These are phyloP conservation scores for Vigna nakashimae DNA, from an alignment of 306 rosid species.

Conservation along the genomic window DNA sequence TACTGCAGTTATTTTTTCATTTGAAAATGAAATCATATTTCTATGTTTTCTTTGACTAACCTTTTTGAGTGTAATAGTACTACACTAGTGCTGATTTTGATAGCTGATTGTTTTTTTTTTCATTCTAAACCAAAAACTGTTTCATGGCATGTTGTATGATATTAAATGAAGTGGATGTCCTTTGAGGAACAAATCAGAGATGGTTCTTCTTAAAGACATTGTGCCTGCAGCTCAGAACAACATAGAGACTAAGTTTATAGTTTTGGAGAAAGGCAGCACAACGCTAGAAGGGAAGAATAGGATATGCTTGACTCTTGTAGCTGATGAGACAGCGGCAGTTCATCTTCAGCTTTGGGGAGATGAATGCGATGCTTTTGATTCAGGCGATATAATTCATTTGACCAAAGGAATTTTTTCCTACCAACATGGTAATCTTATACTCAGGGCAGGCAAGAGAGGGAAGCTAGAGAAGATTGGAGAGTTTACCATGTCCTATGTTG, in stretches of 20 bases:
- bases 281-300: slow-evolving; percentile 61
- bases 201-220: not conserved
- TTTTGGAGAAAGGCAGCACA: slow-evolving; percentile 68
- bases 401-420: not conserved
- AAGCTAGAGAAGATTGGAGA: not conserved
- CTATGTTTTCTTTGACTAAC: no score
- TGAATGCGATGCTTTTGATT: not conserved
- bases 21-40: no score
- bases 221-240: slow-evolving; percentile 75
- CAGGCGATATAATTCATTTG: slow-evolving; percentile 53
- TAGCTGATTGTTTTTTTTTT: no score
- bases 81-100: no score
- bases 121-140: no score
- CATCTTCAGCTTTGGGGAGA: slow-evolving; percentile 73
- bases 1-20: no score
- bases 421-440: not conserved
- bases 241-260: slow-evolving; percentile 71
- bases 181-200: not conserved
- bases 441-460: not conserved
- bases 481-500: slow-evolving; percentile 62
- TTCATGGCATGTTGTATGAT: no score
- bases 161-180: no score
- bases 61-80: no score
- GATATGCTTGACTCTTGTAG: slow-evolving; percentile 34
- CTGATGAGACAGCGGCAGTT: slow-evolving; percentile 62